Percentiles rank a stretch among this genome's conserved stretches.
phyloP scores from a whole-genome alignment of 192 early-diverging fungal genomes.

The Rhizophagus clarus region DNA sequence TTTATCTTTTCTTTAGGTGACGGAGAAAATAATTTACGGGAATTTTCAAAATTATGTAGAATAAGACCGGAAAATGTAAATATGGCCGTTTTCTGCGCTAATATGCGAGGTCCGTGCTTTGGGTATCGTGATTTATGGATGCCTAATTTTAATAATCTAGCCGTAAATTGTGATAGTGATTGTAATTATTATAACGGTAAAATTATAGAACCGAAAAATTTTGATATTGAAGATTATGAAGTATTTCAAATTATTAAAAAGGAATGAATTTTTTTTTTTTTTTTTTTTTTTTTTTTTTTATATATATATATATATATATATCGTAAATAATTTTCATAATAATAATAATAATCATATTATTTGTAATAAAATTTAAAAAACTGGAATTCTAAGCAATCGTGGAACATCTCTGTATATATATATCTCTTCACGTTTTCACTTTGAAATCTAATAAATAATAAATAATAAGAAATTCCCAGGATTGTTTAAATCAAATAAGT shows the following conservation, averaged over 20 bases:
- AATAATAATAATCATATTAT: too few species aligned
- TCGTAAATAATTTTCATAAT: too few species aligned
- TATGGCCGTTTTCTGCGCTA: conserved; percentile 7
- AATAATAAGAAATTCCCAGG: too few species aligned
- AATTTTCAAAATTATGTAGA: neutral
- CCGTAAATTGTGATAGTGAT: neutral
- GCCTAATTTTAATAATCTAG: conserved; percentile 7
- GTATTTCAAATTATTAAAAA: conserved; percentile 20
- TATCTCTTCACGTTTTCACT: too few species aligned
- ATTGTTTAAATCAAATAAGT: too few species aligned
- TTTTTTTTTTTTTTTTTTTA: too few species aligned
- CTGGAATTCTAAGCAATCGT: too few species aligned
- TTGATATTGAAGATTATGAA: conserved; percentile 25
- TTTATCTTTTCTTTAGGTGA: conserved; percentile 25
- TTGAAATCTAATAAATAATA: too few species aligned
- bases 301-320: too few species aligned
- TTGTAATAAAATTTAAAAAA: too few species aligned
- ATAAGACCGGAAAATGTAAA: neutral
- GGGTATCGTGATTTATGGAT: conserved; percentile 20
- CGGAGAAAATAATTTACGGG: neutral
- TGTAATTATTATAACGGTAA: neutral
- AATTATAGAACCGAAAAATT: neutral
- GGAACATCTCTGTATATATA: too few species aligned
- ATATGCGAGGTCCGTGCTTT: conserved; percentile 12
- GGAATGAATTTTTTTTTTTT: too few species aligned